phyloP scores from a whole-genome alignment of 2,329 filamentous ascomycete species.

The Colletotrichum musae region DNA sequence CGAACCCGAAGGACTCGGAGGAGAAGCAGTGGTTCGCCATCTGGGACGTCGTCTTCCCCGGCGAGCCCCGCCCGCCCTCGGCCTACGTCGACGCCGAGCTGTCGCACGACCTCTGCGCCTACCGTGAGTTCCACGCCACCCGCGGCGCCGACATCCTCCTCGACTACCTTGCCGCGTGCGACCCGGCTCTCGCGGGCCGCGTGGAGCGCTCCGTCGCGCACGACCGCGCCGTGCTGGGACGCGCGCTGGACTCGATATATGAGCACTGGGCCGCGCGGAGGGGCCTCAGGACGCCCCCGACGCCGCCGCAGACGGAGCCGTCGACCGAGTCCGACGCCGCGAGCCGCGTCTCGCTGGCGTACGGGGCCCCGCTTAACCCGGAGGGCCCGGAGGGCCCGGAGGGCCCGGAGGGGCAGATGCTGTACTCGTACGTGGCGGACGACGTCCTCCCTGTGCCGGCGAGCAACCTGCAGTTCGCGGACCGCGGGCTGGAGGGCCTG shows the following conservation, averaged over 20 bases:
- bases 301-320: slow-evolving; percentile 20
- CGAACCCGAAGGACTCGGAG: slow-evolving; percentile 42
- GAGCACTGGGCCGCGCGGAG: slow-evolving; percentile 22
- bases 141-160: slow-evolving; percentile 5
- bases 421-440: neutral
- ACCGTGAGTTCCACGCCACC: slow-evolving; percentile 19
- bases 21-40: slow-evolving; percentile 49
- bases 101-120: slow-evolving; percentile 28
- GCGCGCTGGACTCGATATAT: slow-evolving; percentile 24
- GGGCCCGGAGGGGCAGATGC: neutral
- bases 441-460: slow-evolving; percentile 12
- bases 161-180: neutral
- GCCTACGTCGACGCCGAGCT: slow-evolving; percentile 43
- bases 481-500: neutral
- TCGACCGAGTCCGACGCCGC: slow-evolving; percentile 21
- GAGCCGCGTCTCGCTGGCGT: slow-evolving; percentile 12
- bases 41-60: slow-evolving; percentile 46
- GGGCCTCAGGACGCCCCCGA: slow-evolving; percentile 19
- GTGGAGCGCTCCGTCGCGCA: neutral
- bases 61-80: slow-evolving; percentile 42
- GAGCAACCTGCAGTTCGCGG: neutral
- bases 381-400: too few relatives aligned
- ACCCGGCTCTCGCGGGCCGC: neutral
- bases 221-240: slow-evolving; percentile 10
- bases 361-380: neutral